Conservation (phyloP, 768 basidiomycete species). For the Russula earlei region DNA sequence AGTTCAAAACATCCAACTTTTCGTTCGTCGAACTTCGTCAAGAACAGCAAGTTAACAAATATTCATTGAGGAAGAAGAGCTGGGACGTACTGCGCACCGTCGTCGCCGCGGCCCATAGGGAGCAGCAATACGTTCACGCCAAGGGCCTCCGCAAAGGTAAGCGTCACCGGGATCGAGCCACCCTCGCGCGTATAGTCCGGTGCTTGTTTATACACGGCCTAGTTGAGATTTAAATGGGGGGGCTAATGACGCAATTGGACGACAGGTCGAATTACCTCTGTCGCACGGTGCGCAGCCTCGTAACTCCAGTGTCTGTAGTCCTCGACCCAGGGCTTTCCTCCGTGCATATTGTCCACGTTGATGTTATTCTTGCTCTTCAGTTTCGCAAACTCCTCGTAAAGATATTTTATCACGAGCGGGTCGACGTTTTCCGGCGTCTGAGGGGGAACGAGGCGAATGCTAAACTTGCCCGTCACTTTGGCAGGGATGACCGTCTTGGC, state of each 20-base stretch:
- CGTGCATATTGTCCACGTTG: slow-evolving; percentile 59
- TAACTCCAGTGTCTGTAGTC: slow-evolving; percentile 88
- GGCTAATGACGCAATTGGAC: not conserved
- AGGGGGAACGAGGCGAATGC: slow-evolving; percentile 86
- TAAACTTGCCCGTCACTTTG: slow-evolving; percentile 84
- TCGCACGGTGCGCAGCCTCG: slow-evolving; percentile 77
- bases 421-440: slow-evolving; percentile 72
- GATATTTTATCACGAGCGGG: slow-evolving; percentile 58
- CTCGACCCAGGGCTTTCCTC: slow-evolving; percentile 86
- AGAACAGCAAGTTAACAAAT: not conserved
- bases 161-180: slow-evolving; percentile 90
- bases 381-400: slow-evolving; percentile 75
- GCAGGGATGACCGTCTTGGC: slow-evolving; percentile 94
- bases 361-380: slow-evolving; percentile 79
- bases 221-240: not conserved
- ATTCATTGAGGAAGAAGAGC: too few species aligned
- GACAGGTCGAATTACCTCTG: slow-evolving; percentile 40
- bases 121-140: slow-evolving; percentile 81
- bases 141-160: slow-evolving; percentile 86
- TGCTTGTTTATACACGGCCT: slow-evolving; percentile 54
- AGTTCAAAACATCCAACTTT: slow-evolving; percentile 88
- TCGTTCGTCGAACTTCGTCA: slow-evolving; percentile 75
- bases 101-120: slow-evolving; percentile 91
- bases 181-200: slow-evolving; percentile 86
- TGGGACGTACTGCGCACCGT: slow-evolving; percentile 76